A percentile compares a stretch with the other conserved stretches of the same genome.
Conservation (phyloP, 2,329 filamentous ascomycete genomes). For the Nemania diffusa region DNA sequence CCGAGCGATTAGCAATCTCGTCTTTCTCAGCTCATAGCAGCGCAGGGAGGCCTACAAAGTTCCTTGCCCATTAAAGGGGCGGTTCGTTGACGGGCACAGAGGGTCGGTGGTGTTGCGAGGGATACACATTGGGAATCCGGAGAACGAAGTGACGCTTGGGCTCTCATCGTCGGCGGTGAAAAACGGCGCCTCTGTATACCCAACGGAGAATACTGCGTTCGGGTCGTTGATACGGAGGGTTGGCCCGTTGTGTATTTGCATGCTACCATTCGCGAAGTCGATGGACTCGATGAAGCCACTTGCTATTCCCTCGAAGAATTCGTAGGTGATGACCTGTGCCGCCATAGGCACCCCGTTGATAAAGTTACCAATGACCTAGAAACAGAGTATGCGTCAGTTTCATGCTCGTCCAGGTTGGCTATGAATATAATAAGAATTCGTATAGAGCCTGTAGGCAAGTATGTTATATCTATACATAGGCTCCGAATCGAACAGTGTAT, state of each 20-base stretch:
- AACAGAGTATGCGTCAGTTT: neutral
- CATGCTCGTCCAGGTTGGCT: neutral
- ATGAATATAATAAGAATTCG: neutral
- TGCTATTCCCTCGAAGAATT: constrained; percentile 52
- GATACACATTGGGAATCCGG: constrained; percentile 64
- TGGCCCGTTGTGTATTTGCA: constrained; percentile 50
- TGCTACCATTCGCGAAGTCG: constrained; percentile 48
- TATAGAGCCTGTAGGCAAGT: neutral
- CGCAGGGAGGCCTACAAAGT: constrained; percentile 45
- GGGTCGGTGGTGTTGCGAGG: constrained; percentile 54
- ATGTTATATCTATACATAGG: neutral
- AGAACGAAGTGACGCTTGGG: constrained; percentile 59
- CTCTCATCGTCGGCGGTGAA: constrained; percentile 61
- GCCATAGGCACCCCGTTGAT: constrained; percentile 50
- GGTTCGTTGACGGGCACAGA: constrained; percentile 50
- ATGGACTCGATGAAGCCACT: constrained; percentile 52
- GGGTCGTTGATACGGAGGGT: constrained; percentile 56
- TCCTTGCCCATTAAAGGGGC: constrained; percentile 49
- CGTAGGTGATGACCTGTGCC: constrained; percentile 49
- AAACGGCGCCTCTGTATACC: constrained; percentile 52
- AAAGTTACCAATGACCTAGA: constrained; percentile 52
- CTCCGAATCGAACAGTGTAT: neutral
- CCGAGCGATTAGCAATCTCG: neutral
- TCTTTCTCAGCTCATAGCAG: neutral
- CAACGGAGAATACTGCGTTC: constrained; percentile 56